Percentiles rank a stretch among this genome's conserved stretches.
phyloP scores from a whole-genome alignment of 1,284 basidiomycete species.

The Heimioporus retisporus region DNA sequence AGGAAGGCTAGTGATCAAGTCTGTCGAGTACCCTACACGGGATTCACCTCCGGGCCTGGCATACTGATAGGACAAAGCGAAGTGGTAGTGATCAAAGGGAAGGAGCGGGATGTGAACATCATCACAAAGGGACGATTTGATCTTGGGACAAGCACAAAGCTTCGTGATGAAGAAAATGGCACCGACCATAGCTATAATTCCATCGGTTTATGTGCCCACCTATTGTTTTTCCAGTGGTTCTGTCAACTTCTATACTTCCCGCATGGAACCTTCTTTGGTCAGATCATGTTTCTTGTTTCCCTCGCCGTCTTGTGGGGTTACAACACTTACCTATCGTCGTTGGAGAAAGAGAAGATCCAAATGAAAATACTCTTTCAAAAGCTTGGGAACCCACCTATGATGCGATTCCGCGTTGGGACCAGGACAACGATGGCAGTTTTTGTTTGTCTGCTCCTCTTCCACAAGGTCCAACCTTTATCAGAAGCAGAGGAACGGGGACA shows the following conservation, averaged over 20 bases:
- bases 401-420: constrained; percentile 16
- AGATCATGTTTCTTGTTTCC: constrained; percentile 40
- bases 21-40: constrained; percentile 5
- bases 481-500: background rate
- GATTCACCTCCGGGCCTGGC: constrained; percentile 32
- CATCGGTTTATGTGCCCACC: constrained; percentile 36
- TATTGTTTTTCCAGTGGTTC: constrained; percentile 36
- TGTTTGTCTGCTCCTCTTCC: constrained; percentile 28
- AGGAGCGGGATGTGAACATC: constrained; percentile 40
- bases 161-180: background rate
- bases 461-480: constrained; percentile 4
- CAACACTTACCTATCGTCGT: constrained; percentile 35
- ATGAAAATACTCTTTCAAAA: constrained; percentile 20
- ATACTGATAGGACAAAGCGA: constrained; percentile 22
- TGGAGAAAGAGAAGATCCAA: constrained; percentile 41
- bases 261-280: constrained; percentile 38
- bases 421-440: constrained; percentile 32
- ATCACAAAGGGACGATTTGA: constrained; percentile 40
- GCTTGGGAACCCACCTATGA: constrained; percentile 22
- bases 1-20: constrained; percentile 26
- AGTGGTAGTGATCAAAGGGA: constrained; percentile 38
- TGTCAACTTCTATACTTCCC: constrained; percentile 41
- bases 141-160: constrained; percentile 12
- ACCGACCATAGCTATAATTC: constrained; percentile 8
- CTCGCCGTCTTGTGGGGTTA: constrained; percentile 38